These are phyloP conservation scores for Pseudogymnoascus sp. DNA, from an alignment of 2,329 filamentous ascomycete genomes.

Conservation along the genomic window DNA sequence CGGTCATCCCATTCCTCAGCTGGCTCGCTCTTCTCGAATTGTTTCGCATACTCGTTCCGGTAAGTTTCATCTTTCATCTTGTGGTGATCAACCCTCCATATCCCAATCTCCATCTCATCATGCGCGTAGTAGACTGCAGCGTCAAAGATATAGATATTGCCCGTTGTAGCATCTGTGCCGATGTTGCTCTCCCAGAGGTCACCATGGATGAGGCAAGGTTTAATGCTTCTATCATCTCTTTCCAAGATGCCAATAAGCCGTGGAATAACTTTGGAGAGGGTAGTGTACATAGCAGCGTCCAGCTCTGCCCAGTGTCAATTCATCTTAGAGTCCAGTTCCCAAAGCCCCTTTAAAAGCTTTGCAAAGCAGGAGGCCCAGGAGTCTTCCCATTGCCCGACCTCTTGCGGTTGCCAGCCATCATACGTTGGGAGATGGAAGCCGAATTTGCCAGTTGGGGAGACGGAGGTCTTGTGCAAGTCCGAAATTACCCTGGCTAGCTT, in stretches of 20 bases:
- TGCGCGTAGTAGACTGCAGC: conserved; percentile 24
- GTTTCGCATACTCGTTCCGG: conserved; percentile 12
- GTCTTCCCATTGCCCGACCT: conserved; percentile 31
- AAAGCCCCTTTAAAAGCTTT: conserved; percentile 25
- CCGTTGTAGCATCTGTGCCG: conserved; percentile 9
- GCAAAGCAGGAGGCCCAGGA: conserved; percentile 32
- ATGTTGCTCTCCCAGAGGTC: conserved; percentile 22
- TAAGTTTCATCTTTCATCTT: conserved; percentile 9
- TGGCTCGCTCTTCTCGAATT: conserved; percentile 20
- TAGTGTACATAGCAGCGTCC: conserved; percentile 22
- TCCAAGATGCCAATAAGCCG: conserved; percentile 17
- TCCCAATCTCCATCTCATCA: conserved; percentile 22
- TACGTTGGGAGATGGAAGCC: conserved; percentile 30
- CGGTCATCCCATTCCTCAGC: conserved; percentile 28
- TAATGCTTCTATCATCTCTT: conserved; percentile 14
- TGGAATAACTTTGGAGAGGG: conserved; percentile 18
- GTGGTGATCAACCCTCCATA: conserved; percentile 12
- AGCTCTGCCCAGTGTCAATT: conserved; percentile 21
- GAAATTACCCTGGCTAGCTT: conserved; percentile 25
- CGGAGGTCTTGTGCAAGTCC: conserved; percentile 23
- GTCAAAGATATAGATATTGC: conserved; percentile 19
- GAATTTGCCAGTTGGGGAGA: conserved; percentile 26
- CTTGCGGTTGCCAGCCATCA: conserved; percentile 29
- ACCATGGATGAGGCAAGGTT: conserved; percentile 19
- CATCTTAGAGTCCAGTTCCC: conserved; percentile 23